These are phyloP conservation scores for Sphaerobolus stellatus DNA, from an alignment of 1,284 basidiomycete genomes.

Conservation along the genomic window DNA sequence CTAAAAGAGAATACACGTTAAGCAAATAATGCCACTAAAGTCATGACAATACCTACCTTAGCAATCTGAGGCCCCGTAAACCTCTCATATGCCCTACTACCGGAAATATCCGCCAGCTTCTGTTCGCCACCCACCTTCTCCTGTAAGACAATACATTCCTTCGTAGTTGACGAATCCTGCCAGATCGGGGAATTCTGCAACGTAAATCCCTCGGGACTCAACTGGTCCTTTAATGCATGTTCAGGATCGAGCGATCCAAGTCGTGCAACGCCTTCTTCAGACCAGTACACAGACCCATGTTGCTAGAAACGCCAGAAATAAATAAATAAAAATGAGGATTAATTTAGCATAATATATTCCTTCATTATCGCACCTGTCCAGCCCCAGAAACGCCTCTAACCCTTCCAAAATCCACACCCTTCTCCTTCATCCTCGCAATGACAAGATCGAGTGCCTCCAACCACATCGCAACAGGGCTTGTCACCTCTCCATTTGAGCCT, in stretches of 20 bases:
- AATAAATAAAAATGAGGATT: not conserved
- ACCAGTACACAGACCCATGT: slow-evolving; percentile 92
- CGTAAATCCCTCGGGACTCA: slow-evolving; percentile 68
- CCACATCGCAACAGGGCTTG: slow-evolving; percentile 82
- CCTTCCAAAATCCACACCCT: slow-evolving; percentile 55
- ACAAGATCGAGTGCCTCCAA: slow-evolving; percentile 82
- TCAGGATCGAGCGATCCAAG: slow-evolving; percentile 57
- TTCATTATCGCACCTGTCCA: slow-evolving; percentile 76
- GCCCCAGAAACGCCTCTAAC: slow-evolving; percentile 73
- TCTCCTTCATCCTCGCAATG: slow-evolving; percentile 63
- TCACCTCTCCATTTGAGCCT: slow-evolving; percentile 71
- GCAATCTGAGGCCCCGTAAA: slow-evolving; percentile 88
- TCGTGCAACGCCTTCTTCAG: slow-evolving; percentile 50
- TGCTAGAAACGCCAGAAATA: slow-evolving; percentile 49
- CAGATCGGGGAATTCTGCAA: slow-evolving; percentile 77
- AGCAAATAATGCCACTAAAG: slow-evolving; percentile 7
- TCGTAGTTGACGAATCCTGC: slow-evolving; percentile 87
- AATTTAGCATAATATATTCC: slow-evolving; percentile 14
- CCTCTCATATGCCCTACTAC: slow-evolving; percentile 83
- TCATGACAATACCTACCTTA: slow-evolving; percentile 46
- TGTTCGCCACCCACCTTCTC: slow-evolving; percentile 67
- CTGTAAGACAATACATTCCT: slow-evolving; percentile 73
- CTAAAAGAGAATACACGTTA: slow-evolving; percentile 30
- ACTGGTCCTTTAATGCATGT: slow-evolving; percentile 52
- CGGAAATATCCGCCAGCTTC: slow-evolving; percentile 71